Conservation (phyloP, 305 asterid genomes). For the Fraxinus velutina region DNA sequence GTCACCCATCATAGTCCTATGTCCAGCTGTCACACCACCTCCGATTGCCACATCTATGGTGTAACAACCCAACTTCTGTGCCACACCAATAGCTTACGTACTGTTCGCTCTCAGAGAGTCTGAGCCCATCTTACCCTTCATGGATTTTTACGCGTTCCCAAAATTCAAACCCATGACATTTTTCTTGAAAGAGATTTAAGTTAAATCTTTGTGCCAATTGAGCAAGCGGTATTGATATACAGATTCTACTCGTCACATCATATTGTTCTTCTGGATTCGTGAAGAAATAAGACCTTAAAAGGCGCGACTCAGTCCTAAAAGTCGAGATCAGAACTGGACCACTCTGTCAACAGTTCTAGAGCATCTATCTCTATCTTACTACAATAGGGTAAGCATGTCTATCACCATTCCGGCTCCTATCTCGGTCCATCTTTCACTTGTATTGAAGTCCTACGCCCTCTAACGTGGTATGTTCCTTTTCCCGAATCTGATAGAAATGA, state of each 20-base stretch:
- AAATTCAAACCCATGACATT: background rate
- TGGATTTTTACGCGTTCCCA: no score
- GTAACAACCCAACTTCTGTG: no score
- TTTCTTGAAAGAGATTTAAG: background rate
- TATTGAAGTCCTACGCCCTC: background rate
- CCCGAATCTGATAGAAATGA: background rate
- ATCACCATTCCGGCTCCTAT: background rate
- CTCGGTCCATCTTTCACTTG: background rate
- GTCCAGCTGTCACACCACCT: background rate
- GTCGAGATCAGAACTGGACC: background rate
- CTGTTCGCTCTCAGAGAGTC: background rate
- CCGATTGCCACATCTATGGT: background rate
- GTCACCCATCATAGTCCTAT: background rate
- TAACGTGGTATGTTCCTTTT: background rate
- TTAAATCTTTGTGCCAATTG: background rate
- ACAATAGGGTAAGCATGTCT: background rate
- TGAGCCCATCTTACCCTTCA: background rate
- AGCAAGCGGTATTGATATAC: background rate
- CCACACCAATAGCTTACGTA: background rate
- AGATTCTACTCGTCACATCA: background rate
- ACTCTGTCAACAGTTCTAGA: background rate
- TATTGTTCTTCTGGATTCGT: background rate
- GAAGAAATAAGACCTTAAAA: background rate
- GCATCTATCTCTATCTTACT: background rate
- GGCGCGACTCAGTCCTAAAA: background rate